Evolutionary conservation across 768 basidiomycete genomes (phyloP), one percentile per base, ranked within the genome.

Genomic region (Mycena leptocephala): DNA sequence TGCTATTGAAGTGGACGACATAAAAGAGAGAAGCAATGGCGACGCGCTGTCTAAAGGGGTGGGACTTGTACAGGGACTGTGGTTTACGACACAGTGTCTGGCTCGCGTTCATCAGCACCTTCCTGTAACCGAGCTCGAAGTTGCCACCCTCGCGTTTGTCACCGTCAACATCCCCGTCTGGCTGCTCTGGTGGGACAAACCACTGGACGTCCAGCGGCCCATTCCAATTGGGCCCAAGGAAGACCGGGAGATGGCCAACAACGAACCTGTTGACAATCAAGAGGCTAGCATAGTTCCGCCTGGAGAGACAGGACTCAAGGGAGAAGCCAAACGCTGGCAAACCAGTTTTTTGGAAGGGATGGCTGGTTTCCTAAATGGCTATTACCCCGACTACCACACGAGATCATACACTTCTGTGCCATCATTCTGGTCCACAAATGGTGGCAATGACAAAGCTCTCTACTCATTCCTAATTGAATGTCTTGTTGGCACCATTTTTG

Each of bases 111-210:
- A 20, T 3, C 62, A 81, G 30, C 41, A 70, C 16, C 79, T 88
- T 22, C 79, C 83, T 1, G 58, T 85, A 22, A 85, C 84, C 13
- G 81, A 84, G 41, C 79, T 88, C 20, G 85, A 88, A 74, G 70
- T 86, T 20, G 76, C 82, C 8, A 88, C 87, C 2, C 46, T 86
- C 16, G 85, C 82, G 0, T 85, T 84, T 63, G 82, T 81, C 1
- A 51, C 79, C 6, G 75, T 87, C 24, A 86, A 83, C 33, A 74
- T 81, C 11, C 62, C 80, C 5, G 83, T 78, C 13, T 87, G 86
- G 70, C 39, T 59, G 2, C 62, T 85, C 1, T 87, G 87, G 87
- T 87, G 84, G 86, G 48, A 81, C 28, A 88, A 88, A 77, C 87
- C 87, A 5, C 79, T 83, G 13, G 82, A 85, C 18, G 61, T 63